Percentiles rank a stretch among this genome's conserved stretches.
phyloP scores from a whole-genome alignment of 1,139 yeast species.

The Geotrichum restrictum region DNA sequence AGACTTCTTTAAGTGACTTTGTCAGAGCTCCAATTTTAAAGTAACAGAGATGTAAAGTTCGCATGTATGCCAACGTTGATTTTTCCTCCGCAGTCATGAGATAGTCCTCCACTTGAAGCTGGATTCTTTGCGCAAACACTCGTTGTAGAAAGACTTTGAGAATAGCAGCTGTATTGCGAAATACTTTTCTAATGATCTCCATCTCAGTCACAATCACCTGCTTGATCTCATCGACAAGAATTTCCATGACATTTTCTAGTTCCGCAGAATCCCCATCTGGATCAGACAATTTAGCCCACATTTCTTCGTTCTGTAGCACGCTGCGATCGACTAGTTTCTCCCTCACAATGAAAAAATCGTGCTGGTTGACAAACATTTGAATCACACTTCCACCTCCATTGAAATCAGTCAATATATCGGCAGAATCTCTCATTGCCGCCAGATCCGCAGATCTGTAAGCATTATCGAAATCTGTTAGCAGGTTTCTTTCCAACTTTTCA shows the following conservation, averaged over 20 bases:
- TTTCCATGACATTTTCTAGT: slow-evolving; percentile 42
- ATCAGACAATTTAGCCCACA: slow-evolving; percentile 49
- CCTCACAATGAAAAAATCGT: slow-evolving; percentile 60
- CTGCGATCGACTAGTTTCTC: slow-evolving; percentile 42
- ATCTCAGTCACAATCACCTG: slow-evolving; percentile 63
- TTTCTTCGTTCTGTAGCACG: slow-evolving; percentile 38
- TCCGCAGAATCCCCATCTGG: slow-evolving; percentile 43
- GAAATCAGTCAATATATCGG: slow-evolving; percentile 71
- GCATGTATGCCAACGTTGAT: slow-evolving; percentile 69
- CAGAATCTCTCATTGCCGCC: slow-evolving; percentile 71
- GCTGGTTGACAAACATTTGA: slow-evolving; percentile 77
- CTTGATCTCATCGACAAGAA: slow-evolving; percentile 43
- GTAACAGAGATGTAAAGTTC: slow-evolving; percentile 67
- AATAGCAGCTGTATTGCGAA: slow-evolving; percentile 64
- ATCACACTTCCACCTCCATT: slow-evolving; percentile 84
- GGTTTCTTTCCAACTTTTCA: slow-evolving; percentile 66
- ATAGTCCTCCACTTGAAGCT: slow-evolving; percentile 60
- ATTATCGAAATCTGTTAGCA: slow-evolving; percentile 40
- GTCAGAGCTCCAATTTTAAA: slow-evolving; percentile 60
- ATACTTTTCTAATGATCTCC: slow-evolving; percentile 67
- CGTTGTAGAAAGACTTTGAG: slow-evolving; percentile 68
- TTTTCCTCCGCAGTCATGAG: slow-evolving; percentile 61
- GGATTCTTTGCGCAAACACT: slow-evolving; percentile 69
- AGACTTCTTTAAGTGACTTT: slow-evolving; percentile 59
- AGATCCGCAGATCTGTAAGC: slow-evolving; percentile 54